Percentiles rank a stretch among this genome's conserved stretches.
phyloP scores from a whole-genome alignment of 2,329 filamentous ascomycete species.

The Neopestalotiopsis sp. region DNA sequence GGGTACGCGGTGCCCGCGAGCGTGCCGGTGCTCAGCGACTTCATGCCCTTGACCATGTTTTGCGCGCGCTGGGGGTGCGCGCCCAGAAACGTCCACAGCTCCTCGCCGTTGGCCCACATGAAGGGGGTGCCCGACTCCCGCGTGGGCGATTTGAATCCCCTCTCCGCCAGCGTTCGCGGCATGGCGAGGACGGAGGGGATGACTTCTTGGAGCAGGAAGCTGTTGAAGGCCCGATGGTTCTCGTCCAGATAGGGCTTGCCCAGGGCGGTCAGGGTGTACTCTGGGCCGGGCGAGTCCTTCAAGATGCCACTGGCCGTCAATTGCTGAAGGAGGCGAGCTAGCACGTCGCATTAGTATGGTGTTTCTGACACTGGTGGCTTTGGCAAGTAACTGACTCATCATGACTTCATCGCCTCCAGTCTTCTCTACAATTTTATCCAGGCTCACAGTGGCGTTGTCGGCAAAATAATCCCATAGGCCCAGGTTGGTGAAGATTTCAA shows the following conservation, averaged over 20 bases:
- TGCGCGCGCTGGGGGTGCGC: not conserved
- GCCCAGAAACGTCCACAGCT: not conserved
- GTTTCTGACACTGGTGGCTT: not conserved
- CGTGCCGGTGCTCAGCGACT: not conserved
- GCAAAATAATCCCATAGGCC: not conserved
- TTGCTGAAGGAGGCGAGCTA: not conserved
- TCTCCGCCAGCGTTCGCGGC: not conserved
- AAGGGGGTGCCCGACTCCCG: not conserved
- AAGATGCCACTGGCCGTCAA: conserved; percentile 1
- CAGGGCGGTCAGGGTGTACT: not conserved
- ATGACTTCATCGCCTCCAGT: conserved; percentile 9
- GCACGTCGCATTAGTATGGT: not conserved
- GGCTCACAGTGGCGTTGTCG: not conserved
- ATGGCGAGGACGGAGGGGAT: not conserved
- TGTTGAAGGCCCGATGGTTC: not conserved
- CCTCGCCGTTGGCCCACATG: conserved; percentile 1
- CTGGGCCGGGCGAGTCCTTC: not conserved
- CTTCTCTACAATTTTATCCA: not conserved
- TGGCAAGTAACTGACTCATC: not conserved
- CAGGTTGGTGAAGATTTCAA: conserved; percentile 6
- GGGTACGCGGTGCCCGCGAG: not conserved
- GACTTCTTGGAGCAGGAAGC: not conserved
- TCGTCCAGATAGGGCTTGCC: not conserved
- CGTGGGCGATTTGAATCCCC: not conserved
- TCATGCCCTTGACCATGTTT: conserved; percentile 8